Evolutionary conservation across 306 rosid genomes (phyloP), one percentile per base, ranked within the genome.

Genomic region (Biancaea sappan): DNA sequence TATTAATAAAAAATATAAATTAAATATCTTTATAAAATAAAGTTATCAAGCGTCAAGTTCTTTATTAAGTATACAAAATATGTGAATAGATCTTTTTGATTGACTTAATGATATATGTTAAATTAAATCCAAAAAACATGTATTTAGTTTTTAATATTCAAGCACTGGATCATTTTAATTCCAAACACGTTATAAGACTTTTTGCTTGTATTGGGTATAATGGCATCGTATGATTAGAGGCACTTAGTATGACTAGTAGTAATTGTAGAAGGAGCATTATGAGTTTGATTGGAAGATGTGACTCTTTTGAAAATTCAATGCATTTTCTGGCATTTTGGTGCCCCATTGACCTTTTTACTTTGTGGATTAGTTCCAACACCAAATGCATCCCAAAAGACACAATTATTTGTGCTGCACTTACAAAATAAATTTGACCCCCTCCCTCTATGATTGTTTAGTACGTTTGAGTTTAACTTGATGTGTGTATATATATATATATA

Each of bases 321-420:
- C 59, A 56, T 34, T n/a, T n/a, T n/a, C n/a, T n/a, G n/a, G n/a
- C n/a, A n/a, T n/a, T n/a, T 66, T 77, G 15, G 13, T 75, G 48
- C 48, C 73, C 34, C 70, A 18, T 37, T 69, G 41, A 58, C 53
- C 25, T 29, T 9, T n/a, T n/a, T 12, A 0, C 51, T 58, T 71
- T 22, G 53, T 59, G 81, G 67, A 68, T 66, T 76, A 29, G 78
- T 75, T 70, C 77, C 58, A 43, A 70, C 6, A 54, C 73, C 77
- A 54, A 35, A 16, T 3, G 6, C 13, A 74, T 1, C 5, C 7
- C 3, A 1, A 16, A 13, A 24, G 32, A 64, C 0, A 53, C 0
- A 47, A 43, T 43, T 66, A n/a, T n/a, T n/a, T 57, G 62, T 69
- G 75, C 31, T 38, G 35, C 69, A 16, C 76, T 69, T 48, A 12